Evolutionary conservation across 2,329 filamentous ascomycete species (phyloP).

Genomic region (Nothomitra cinnamomea): DNA sequence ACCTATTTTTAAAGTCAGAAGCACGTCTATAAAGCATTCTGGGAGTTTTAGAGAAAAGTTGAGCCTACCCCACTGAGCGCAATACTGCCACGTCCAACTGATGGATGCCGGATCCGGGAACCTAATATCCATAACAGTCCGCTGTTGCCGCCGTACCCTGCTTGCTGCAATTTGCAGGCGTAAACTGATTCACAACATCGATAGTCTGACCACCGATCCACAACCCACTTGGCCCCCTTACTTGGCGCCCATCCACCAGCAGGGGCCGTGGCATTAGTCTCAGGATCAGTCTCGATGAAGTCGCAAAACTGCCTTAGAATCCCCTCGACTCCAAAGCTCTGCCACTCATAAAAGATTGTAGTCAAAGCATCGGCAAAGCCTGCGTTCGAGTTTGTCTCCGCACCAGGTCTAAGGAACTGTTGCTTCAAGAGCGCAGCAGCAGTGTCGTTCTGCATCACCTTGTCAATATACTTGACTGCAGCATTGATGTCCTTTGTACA

Average conservation of each 20-base stretch:
- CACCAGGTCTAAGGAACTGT: conserved; percentile 30
- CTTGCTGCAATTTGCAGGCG: conserved; percentile 25
- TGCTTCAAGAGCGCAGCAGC: conserved; percentile 27
- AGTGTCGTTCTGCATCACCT: conserved; percentile 21
- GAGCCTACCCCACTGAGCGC: conserved; percentile 26
- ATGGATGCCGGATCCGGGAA: conserved; percentile 23
- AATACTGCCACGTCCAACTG: conserved; percentile 34
- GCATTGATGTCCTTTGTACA: conserved; percentile 33
- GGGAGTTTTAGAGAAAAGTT: too few relatives aligned
- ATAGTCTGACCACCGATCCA: conserved; percentile 24
- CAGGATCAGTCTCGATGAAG: conserved; percentile 27
- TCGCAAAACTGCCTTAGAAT: conserved; percentile 28
- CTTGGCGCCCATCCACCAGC: conserved; percentile 24
- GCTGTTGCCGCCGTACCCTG: conserved; percentile 12
- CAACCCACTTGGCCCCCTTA: conserved; percentile 24
- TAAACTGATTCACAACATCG: conserved; percentile 22
- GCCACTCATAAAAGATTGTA: conserved; percentile 26
- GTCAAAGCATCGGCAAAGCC: conserved; percentile 29
- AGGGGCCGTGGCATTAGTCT: conserved; percentile 20
- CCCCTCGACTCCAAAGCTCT: conserved; percentile 26
- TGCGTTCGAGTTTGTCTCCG: conserved; percentile 27
- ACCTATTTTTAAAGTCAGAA: conserved; percentile 15
- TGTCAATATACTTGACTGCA: conserved; percentile 32
- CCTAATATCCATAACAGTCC: conserved; percentile 22
- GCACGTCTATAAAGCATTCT: too few relatives aligned